Evolutionary conservation across 352 stramenopile genomes (phyloP).

Genomic region (Pythium dissimile): DNA sequence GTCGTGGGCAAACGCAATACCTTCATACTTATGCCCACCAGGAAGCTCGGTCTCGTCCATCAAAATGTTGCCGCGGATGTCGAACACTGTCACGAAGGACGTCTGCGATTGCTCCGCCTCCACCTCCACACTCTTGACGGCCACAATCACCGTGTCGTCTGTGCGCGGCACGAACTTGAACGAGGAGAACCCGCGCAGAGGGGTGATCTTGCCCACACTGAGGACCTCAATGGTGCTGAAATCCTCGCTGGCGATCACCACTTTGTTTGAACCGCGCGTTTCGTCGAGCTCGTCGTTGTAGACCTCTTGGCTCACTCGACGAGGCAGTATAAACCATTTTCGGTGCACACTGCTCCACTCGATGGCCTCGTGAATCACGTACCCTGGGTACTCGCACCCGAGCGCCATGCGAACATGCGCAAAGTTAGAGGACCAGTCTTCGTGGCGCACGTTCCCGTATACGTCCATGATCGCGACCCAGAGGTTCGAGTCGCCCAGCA

Average conservation of each 20-base stretch:
- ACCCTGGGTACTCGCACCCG: slow-evolving; percentile 86
- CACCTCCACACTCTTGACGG: slow-evolving; percentile 93
- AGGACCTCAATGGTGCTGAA: slow-evolving; percentile 84
- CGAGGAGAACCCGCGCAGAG: slow-evolving; percentile 90
- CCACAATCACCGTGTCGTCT: slow-evolving; percentile 89
- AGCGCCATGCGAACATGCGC: slow-evolving; percentile 91
- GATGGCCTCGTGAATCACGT: slow-evolving; percentile 98
- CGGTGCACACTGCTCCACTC: slow-evolving; percentile 92
- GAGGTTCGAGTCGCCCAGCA: slow-evolving; percentile 96
- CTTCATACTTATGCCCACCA: slow-evolving; percentile 91
- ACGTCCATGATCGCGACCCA: slow-evolving; percentile 94
- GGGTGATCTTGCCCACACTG: slow-evolving; percentile 78
- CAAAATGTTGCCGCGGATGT: slow-evolving; percentile 87
- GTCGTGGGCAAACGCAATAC: slow-evolving; percentile 88
- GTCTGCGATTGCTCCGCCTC: slow-evolving; percentile 88
- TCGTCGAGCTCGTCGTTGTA: slow-evolving; percentile 98
- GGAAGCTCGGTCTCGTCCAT: slow-evolving; percentile 90
- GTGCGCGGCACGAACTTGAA: slow-evolving; percentile 94
- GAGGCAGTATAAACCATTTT: slow-evolving; percentile 98
- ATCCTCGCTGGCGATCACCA: slow-evolving; percentile 88
- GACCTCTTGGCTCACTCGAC: slow-evolving; percentile 90
- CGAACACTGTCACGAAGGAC: slow-evolving; percentile 92
- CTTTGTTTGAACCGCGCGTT: slow-evolving; percentile 85
- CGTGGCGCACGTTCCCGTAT: slow-evolving; percentile 72
- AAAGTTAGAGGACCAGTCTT: slow-evolving; percentile 95